phyloP scores from a whole-genome alignment of 2,329 filamentous ascomycete species.

The Rhinocladiella mackenziei region DNA sequence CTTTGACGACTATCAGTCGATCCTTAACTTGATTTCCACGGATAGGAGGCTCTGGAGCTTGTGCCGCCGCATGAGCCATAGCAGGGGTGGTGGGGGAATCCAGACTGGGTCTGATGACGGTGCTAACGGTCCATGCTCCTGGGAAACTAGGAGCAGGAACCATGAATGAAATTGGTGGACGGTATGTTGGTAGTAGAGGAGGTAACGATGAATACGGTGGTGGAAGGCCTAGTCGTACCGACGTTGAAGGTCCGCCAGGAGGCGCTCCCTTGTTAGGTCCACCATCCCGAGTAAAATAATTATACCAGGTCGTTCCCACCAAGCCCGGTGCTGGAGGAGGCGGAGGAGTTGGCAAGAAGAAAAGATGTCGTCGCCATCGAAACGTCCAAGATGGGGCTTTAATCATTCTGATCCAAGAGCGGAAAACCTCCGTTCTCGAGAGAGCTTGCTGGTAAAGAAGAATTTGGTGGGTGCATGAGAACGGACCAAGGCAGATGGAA shows the following conservation, averaged over 20 bases:
- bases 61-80: constrained; percentile 14
- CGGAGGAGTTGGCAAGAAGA: constrained; percentile 4
- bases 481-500: too few relatives aligned
- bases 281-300: constrained; percentile 33
- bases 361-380: constrained; percentile 34
- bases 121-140: constrained; percentile 16
- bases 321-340: constrained; percentile 17
- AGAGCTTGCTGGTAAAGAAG: too few relatives aligned
- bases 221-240: constrained; percentile 2
- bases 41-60: constrained; percentile 22
- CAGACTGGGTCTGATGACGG: constrained; percentile 11
- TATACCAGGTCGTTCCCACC: constrained; percentile 24
- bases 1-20: constrained; percentile 19
- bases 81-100: constrained; percentile 15
- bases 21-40: constrained; percentile 29
- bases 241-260: constrained; percentile 24
- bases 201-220: constrained; percentile 1
- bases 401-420: neutral
- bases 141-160: constrained; percentile 18
- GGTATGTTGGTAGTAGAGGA: constrained; percentile 4
- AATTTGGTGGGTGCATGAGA: too few relatives aligned
- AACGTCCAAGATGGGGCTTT: neutral
- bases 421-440: neutral
- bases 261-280: constrained; percentile 33
- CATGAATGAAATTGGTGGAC: neutral